Conservation (phyloP, 2,329 filamentous ascomycete genomes). For the Colletotrichum sp. region DNA sequence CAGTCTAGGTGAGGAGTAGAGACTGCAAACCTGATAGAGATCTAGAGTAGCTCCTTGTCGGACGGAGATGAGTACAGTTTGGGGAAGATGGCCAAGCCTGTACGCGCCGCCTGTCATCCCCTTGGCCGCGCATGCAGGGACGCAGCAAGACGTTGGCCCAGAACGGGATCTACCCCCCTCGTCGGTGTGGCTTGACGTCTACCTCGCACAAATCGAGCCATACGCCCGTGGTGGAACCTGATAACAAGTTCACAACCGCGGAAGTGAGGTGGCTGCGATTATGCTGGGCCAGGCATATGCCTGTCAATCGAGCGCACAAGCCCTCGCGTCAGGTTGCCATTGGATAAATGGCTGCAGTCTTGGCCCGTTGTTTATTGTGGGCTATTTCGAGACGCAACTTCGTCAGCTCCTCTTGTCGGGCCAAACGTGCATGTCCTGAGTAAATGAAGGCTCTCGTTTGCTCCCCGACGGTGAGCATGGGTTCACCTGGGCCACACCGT, state of each 20-base stretch:
- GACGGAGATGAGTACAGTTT: slow-evolving; percentile 14
- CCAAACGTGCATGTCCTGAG: slow-evolving; percentile 5
- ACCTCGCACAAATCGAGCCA: not conserved
- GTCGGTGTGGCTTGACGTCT: not conserved
- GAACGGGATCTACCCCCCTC: not conserved
- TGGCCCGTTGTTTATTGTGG: slow-evolving; percentile 15
- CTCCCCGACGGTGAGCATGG: not conserved
- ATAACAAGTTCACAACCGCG: not conserved
- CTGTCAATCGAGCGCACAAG: not conserved
- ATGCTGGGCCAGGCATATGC: not conserved
- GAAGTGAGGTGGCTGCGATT: not conserved
- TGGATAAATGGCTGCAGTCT: not conserved
- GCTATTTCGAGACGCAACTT: slow-evolving; percentile 10
- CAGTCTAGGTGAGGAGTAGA: not conserved
- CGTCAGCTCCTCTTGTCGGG: not conserved
- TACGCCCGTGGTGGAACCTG: not conserved
- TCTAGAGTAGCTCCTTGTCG: not conserved
- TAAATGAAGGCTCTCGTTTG: slow-evolving; percentile 8
- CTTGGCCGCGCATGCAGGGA: not conserved
- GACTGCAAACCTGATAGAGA: not conserved
- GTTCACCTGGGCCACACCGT: not conserved
- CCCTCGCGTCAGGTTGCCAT: slow-evolving; percentile 13
- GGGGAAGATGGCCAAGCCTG: not conserved
- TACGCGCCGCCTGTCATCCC: not conserved
- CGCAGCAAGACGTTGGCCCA: not conserved